Evolutionary conservation across 371 early-diverging fungal species (phyloP), one percentile per base, ranked within the genome.

Genomic region (Capillidium rhysosporum): DNA sequence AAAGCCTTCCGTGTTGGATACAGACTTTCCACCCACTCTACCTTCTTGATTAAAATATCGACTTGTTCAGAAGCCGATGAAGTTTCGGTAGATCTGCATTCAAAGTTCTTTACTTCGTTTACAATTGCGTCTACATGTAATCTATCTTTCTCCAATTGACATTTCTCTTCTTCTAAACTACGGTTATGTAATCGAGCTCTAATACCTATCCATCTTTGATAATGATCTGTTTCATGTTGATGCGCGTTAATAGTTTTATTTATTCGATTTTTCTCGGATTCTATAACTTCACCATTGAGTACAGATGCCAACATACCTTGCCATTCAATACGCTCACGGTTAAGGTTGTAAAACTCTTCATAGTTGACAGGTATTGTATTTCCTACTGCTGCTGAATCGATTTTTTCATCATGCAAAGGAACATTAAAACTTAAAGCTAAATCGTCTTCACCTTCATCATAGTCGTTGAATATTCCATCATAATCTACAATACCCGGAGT

Each of bases 271-370:
- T 82, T 84, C 62, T 89, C 90, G 16, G 78, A 79, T 52, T 80
- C 81, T n/a, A 89, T 76, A 20, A 87, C 83, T 54, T 89, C 87
- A 12, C 90, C 88, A 30, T 76, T 73, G 21, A 89, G 66, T 20
- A 87, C 90, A 16, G 86, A 82, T 30, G 82, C 71, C 14, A 89
- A 68, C 86, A 89, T 86, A 44, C 80, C 73, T 53, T 83, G 86
- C 86, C 86, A 86, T 62, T 84, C 83, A 24, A 77, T 61, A 39
- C 84, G 79, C 55, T 84, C 84, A 39, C 73, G 71, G 44, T 75
- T 72, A 49, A 75, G 78, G 10, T 65, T 21, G 61, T 61, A 10
- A 59, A 48, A 59, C 38, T 63, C 62, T 57, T 20, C 34, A 44
- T 29, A 25, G 21, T 41, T 34, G 1, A 12, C 12, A 34, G 34